Evolutionary conservation across 805 yeast genomes (phyloP), one percentile per base, ranked within the genome.

Genomic region (Ogataea paraovalis): DNA sequence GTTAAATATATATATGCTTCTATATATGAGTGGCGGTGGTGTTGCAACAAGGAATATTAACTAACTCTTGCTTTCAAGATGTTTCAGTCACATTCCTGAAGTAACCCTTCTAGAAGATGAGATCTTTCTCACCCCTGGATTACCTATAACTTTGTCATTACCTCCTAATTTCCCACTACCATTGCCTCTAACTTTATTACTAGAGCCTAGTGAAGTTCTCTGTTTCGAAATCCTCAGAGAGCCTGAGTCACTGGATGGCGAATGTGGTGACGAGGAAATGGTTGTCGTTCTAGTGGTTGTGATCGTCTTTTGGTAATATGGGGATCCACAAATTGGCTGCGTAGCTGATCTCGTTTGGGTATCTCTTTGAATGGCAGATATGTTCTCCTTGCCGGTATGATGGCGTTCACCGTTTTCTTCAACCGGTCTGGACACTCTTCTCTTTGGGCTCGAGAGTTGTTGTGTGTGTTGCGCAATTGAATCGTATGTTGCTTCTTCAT

Each of bases 221-320:
- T 63, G 67, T 44, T 66, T 67, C 19, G 60, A 58, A 34, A 60
- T 49, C 48, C 54, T 62, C 45, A 55, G 42, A 18, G 52, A 46
- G 10, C 42, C 46, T 14, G 48, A 44, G 9, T 52, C 59, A 36
- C 50, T 48, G 14, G 51, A 37, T 2, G 52, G 54, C 3, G 55
- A 46, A 18, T 48, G 64, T 8, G 66, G 64, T 3, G 67, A 57
- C 1, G 68, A 58, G 23, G 68, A 52, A 14, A 62, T 60, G 1
- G 65, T 66, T 2, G 80, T 75, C 4, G 75, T 74, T 1, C 78
- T 75, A 6, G 78, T 67, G 8, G 80, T 75, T 6, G 79, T 74
- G 3, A 74, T 73, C 2, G 78, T 75, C 13, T 71, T 75, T 14
- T 73, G 73, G 51, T 71, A 62, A 19, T 58, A 52, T 54, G 75